phyloP scores from a whole-genome alignment of 192 early-diverging fungal genomes.

The Podila horticola region DNA sequence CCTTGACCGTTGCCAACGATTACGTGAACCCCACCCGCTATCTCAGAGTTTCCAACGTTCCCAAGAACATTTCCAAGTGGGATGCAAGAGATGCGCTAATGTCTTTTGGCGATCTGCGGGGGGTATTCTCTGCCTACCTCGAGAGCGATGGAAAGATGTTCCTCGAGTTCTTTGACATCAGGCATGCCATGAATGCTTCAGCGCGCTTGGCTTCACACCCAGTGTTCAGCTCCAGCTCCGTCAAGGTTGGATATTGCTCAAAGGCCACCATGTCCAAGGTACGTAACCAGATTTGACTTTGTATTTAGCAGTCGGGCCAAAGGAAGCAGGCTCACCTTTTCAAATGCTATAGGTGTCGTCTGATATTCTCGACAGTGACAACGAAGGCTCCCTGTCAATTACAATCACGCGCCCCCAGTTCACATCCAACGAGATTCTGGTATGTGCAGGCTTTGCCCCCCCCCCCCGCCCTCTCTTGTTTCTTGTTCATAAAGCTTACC shows the following conservation, averaged over 20 bases:
- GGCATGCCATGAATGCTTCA: constrained; percentile 48
- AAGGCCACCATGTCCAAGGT: constrained; percentile 13
- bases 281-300: background rate
- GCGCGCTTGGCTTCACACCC: constrained; percentile 11
- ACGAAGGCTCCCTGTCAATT: constrained; percentile 46
- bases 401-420: constrained; percentile 17
- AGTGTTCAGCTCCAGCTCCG: constrained; percentile 3
- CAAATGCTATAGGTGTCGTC: constrained; percentile 6
- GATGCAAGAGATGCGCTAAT: constrained; percentile 28
- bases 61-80: constrained; percentile 31
- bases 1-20: background rate
- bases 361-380: constrained; percentile 19
- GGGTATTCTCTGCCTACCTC: constrained; percentile 46
- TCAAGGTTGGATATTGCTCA: constrained; percentile 44
- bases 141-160: constrained; percentile 42
- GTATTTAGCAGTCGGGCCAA: too few relatives aligned
- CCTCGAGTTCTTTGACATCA: constrained; percentile 59
- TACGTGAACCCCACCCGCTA: constrained; percentile 15
- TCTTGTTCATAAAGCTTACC: background rate
- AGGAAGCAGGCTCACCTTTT: background rate
- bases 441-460: constrained; percentile 9
- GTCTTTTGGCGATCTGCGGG: constrained; percentile 52
- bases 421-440: constrained; percentile 45
- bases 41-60: constrained; percentile 18
- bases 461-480: background rate